Evolutionary conservation across 1,284 basidiomycete genomes (phyloP).

Genomic region (Fomitopsis schrenkii): DNA sequence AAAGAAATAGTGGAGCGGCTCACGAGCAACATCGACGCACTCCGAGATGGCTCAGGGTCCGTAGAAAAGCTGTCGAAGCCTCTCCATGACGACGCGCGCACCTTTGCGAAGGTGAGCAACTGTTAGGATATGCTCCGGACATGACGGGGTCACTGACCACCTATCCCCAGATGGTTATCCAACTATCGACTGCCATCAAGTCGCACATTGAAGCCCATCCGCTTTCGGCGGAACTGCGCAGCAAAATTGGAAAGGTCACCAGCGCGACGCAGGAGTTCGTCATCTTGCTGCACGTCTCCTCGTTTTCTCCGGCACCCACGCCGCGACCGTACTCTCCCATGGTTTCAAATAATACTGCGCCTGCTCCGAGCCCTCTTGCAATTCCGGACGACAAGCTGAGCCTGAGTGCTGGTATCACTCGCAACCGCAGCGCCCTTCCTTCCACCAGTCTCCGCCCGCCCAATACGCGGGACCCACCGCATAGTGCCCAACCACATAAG

Average conservation of each 20-base stretch:
- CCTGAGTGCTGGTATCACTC: conserved; percentile 49
- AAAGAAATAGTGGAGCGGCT: conserved; percentile 55
- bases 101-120: conserved; percentile 63
- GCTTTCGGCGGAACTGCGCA: conserved; percentile 55
- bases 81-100: conserved; percentile 65
- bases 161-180: conserved; percentile 53
- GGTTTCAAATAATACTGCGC: conserved; percentile 22
- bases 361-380: conserved; percentile 17
- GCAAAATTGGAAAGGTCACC: conserved; percentile 66
- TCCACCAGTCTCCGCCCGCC: conserved; percentile 37
- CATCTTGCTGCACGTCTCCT: conserved; percentile 76
- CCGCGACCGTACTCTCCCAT: conserved; percentile 61
- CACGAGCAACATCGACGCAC: conserved; percentile 44
- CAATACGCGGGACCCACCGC: conserved; percentile 39
- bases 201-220: conserved; percentile 48
- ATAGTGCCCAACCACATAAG: conserved; percentile 51
- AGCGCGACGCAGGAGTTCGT: conserved; percentile 77
- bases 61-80: conserved; percentile 44
- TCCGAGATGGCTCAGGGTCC: conserved; percentile 41
- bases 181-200: conserved; percentile 65
- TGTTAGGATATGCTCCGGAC: neutral
- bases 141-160: conserved; percentile 5
- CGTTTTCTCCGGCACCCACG: conserved; percentile 56
- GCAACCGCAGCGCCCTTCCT: conserved; percentile 55
- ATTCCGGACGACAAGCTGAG: conserved; percentile 37